Base-by-base conservation (phyloP, 345 rosid species). In the Sonneratia alba region DNA sequence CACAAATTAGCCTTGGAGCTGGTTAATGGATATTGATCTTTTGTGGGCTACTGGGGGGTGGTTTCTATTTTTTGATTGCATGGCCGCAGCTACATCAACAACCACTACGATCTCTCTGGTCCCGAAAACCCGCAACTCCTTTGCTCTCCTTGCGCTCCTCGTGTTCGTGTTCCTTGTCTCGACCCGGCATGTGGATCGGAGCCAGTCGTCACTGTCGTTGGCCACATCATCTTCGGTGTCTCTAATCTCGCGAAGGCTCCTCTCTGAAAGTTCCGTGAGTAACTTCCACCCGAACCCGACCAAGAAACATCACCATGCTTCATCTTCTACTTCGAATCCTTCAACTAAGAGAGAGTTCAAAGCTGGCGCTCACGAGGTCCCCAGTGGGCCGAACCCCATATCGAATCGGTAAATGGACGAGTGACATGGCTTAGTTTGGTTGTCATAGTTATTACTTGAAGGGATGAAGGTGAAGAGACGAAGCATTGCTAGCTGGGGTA, bases 11-110 rank as follows among this genome's bases (percentile, higher is more conserved):
- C 80, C 80, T 74, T 77, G 85, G 82, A 67, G 79, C 87, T 88
- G 92, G 98, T 89, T 93, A 80, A 93, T 94, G 96, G 98, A 91
- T 94, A 89, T 90, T 88, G 96, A 88, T 84, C 90, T 95, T 93
- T 86, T 91, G 82, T 87, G 94, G 93, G 83, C 81, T 83, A 83
- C 85, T 81, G 91, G 94, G 94, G 97, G 95, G 89, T 83, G 92
- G 89, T 82, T 86, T 69, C 80, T 77, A 79, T 73, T 79, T 70
- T 74, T 81, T 71, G 75, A 84, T 85, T 87, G 90, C 88, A 91
- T 89, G 98, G 98, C 97, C 84, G 76, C 89, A 74, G 76, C 86
- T 71, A 51, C 71, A 57, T 49, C 78, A 19, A 19, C 72, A 6
- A 83, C 77, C 69, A 72, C 85, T 22, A 72, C 85, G 55, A 68